A percentile compares a stretch with the other conserved stretches of the same genome.
Conservation (phyloP, 805 yeast species). For the Cephaloascus fragrans region DNA sequence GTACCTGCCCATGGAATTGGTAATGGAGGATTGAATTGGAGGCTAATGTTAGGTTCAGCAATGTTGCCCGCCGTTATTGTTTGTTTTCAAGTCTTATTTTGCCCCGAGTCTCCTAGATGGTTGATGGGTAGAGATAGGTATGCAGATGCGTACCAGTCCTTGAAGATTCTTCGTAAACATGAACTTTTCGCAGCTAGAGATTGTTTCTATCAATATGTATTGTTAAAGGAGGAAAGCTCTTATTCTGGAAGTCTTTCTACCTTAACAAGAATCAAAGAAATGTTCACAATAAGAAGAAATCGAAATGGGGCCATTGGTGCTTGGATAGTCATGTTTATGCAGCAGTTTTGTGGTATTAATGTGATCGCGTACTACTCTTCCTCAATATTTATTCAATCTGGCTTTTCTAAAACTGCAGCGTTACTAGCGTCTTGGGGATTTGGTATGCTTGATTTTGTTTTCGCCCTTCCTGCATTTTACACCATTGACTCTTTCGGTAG, state of each 20-base stretch:
- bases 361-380: conserved; percentile 60
- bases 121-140: conserved; percentile 38
- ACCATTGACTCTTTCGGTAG: conserved; percentile 51
- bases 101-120: conserved; percentile 58
- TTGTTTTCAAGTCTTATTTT: conserved; percentile 38
- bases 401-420: conserved; percentile 38
- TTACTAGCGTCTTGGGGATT: conserved; percentile 65
- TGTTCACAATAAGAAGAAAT: conserved; percentile 45
- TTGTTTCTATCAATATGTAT: conserved; percentile 35
- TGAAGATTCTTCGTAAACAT: conserved; percentile 52
- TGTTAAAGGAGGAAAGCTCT: conserved; percentile 47
- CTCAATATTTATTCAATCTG: conserved; percentile 43
- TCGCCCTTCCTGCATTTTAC: conserved; percentile 57
- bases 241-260: conserved; percentile 26
- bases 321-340: conserved; percentile 45
- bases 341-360: conserved; percentile 62
- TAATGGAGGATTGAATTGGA: conserved; percentile 39
- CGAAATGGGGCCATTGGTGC: conserved; percentile 54
- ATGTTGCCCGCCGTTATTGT: conserved; percentile 45
- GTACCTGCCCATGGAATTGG: too few relatives aligned
- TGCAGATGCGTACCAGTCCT: conserved; percentile 45
- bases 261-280: conserved; percentile 36
- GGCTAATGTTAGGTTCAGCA: conserved; percentile 58
- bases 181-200: conserved; percentile 33
- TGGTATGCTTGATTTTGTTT: conserved; percentile 52